Conservation (phyloP, 2,329 filamentous ascomycete species). For the Chaetomium strumarium region DNA sequence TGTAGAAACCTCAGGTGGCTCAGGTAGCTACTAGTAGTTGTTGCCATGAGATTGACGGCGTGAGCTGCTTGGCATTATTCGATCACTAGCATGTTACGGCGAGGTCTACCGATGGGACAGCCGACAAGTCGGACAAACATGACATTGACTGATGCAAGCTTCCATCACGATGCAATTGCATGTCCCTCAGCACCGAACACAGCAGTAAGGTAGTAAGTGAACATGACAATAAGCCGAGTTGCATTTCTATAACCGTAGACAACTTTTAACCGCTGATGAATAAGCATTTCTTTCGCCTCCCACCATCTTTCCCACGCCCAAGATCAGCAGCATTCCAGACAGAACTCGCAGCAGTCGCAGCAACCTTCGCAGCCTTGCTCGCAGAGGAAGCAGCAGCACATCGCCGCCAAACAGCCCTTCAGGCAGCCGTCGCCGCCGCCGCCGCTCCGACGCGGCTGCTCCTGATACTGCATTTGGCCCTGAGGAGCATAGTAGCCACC, state of each 20-base stretch:
- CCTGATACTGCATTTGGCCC: constrained; percentile 42
- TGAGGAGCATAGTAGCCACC: constrained; percentile 39
- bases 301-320: background rate
- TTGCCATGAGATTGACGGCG: too few relatives aligned
- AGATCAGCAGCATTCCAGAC: constrained; percentile 30
- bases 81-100: too few relatives aligned
- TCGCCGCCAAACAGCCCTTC: constrained; percentile 40
- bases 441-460: constrained; percentile 34
- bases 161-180: too few relatives aligned
- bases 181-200: too few relatives aligned
- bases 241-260: background rate
- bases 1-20: too few relatives aligned
- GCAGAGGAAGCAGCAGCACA: constrained; percentile 47
- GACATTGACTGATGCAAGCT: too few relatives aligned
- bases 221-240: too few relatives aligned
- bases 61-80: too few relatives aligned
- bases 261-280: background rate
- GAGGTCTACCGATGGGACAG: too few relatives aligned
- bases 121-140: too few relatives aligned
- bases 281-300: background rate
- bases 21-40: too few relatives aligned
- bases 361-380: constrained; percentile 48
- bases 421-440: constrained; percentile 37
- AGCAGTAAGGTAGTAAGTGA: too few relatives aligned
- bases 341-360: constrained; percentile 40